A percentile compares a stretch with the other conserved stretches of the same genome.
Conservation (phyloP, 345 rosid species). For the Salix purpurea region DNA sequence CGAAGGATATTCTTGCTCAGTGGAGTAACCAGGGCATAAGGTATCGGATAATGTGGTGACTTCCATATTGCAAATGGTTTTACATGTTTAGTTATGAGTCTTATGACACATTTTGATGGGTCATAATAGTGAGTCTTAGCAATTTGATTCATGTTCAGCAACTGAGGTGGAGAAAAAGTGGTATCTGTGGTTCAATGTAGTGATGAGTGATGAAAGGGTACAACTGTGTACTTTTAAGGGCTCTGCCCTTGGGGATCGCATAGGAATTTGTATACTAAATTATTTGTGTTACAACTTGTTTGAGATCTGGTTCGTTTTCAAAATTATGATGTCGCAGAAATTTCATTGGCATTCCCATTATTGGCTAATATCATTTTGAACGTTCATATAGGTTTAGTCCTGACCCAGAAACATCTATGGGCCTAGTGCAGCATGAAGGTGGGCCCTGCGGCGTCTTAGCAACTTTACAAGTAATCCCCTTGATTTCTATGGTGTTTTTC, state of each 20-base stretch:
- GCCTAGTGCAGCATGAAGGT: conserved; percentile 99
- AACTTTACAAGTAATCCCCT: conserved; percentile 71
- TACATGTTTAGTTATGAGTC: background rate
- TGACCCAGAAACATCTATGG: conserved; percentile 96
- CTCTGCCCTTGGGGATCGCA: background rate
- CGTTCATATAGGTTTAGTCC: conserved; percentile 73
- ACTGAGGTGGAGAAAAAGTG: background rate
- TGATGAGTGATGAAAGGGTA: background rate
- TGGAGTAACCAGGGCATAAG: conserved; percentile 98
- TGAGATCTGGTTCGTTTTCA: conserved; percentile 1
- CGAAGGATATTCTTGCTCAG: conserved; percentile 73
- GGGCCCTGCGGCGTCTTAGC: conserved; percentile 99
- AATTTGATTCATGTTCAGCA: background rate
- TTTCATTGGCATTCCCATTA: conserved; percentile 13
- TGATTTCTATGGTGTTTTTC: conserved; percentile 13
- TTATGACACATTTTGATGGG: background rate
- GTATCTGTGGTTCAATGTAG: background rate
- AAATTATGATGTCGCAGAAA: conserved; percentile 4
- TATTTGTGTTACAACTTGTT: background rate
- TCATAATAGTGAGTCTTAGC: background rate
- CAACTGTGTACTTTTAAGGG: background rate
- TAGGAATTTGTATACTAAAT: background rate
- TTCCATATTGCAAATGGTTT: background rate
- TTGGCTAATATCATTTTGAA: conserved; percentile 27
- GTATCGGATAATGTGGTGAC: conserved; percentile 30